These are phyloP conservation scores for Lentinula edodes DNA, from an alignment of 768 basidiomycete species.

Conservation along the genomic window DNA sequence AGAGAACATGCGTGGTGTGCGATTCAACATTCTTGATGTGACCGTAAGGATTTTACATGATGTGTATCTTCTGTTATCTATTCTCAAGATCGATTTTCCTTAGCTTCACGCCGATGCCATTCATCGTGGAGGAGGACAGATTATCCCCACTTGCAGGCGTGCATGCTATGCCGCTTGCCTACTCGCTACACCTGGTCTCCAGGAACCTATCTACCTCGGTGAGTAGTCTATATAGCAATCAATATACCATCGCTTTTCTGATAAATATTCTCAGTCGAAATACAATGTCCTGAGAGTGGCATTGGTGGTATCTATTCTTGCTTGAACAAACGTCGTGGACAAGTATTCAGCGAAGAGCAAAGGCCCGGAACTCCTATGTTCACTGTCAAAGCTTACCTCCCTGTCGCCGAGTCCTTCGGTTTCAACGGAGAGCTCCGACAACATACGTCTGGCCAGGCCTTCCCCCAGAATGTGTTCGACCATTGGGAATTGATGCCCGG, in stretches of 20 bases:
- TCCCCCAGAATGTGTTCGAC: conserved; percentile 94
- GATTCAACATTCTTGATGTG: conserved; percentile 94
- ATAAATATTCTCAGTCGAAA: conserved; percentile 61
- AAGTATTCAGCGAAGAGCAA: conserved; percentile 98
- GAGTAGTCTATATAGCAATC: conserved; percentile 14
- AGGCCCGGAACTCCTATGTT: conserved; percentile 97
- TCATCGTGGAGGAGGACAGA: conserved; percentile 98
- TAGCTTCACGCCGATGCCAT: conserved; percentile 98
- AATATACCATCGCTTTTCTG: not conserved
- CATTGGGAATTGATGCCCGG: conserved; percentile 88
- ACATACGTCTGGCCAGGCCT: conserved; percentile 93
- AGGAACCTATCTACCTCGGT: conserved; percentile 96
- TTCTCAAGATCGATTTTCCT: not conserved
- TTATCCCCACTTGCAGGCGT: conserved; percentile 96
- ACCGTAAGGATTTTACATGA: conserved; percentile 47
- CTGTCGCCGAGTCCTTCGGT: conserved; percentile 90
- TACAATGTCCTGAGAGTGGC: conserved; percentile 95
- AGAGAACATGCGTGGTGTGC: conserved; percentile 98
- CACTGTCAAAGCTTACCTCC: conserved; percentile 96
- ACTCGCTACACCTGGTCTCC: conserved; percentile 85
- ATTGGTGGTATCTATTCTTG: conserved; percentile 96
- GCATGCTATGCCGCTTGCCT: conserved; percentile 94
- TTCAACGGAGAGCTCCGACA: conserved; percentile 96
- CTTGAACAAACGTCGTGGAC: conserved; percentile 95
- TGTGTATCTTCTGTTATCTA: not conserved